Evolutionary conservation across 306 rosid genomes (phyloP).

Genomic region (Castanea mollissima): DNA sequence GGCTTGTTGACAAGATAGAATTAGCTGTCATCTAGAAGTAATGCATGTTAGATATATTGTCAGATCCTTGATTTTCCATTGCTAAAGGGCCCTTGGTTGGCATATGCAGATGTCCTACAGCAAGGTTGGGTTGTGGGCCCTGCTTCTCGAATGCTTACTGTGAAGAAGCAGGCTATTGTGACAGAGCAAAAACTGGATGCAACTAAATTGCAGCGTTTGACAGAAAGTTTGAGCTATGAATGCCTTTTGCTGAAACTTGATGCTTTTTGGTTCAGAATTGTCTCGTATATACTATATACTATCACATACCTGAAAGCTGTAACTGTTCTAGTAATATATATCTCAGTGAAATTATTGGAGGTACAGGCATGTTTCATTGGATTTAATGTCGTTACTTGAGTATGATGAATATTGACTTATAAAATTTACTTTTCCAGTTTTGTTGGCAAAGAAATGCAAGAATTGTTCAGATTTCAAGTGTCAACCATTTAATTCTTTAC

Average conservation of each 20-base stretch:
- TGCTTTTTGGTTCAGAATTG: background rate
- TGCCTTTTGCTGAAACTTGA: background rate
- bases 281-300: background rate
- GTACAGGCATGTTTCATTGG: background rate
- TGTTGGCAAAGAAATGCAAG: too few species aligned
- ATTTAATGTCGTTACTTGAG: background rate
- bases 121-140: conserved; percentile 81
- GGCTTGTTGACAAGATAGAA: too few species aligned
- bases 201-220: conserved; percentile 80
- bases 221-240: conserved; percentile 49
- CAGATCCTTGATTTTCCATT: background rate
- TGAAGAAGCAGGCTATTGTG: conserved; percentile 65
- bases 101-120: conserved; percentile 51
- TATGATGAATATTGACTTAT: too few species aligned
- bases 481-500: too few species aligned
- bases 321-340: background rate
- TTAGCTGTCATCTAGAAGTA: background rate
- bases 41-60: too few species aligned
- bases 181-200: conserved; percentile 82
- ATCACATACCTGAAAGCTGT: background rate
- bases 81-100: conserved; percentile 12
- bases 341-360: background rate
- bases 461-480: too few species aligned
- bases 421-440: too few species aligned
- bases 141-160: conserved; percentile 72